phyloP scores from a whole-genome alignment of 352 stramenopile genomes.

The Pilasporangium apinafurcum region DNA sequence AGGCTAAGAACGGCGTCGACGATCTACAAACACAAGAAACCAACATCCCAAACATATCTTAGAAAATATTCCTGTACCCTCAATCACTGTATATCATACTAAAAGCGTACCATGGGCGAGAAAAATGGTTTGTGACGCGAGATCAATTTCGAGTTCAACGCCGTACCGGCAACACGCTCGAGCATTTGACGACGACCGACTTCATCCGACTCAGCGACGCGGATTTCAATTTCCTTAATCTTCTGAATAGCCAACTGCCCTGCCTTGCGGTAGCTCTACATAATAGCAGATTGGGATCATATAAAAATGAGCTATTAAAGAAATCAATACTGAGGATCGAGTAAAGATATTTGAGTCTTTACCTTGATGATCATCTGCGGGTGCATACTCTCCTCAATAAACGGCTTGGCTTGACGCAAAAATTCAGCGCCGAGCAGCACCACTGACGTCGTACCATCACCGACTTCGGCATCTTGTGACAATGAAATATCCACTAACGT shows the following conservation, averaged over 20 bases:
- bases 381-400: constrained; percentile 97
- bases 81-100: not conserved
- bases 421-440: constrained; percentile 97
- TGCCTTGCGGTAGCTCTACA: constrained; percentile 80
- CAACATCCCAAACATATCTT: not conserved
- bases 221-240: constrained; percentile 82
- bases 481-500: constrained; percentile 98
- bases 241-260: constrained; percentile 77
- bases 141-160: constrained; percentile 99
- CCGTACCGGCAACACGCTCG: constrained; percentile 91
- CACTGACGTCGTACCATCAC: constrained; percentile 96
- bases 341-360: not conserved
- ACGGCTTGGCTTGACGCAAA: constrained; percentile 95
- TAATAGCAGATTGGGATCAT: not conserved
- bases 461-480: constrained; percentile 86
- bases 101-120: constrained; percentile 88
- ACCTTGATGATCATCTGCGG: constrained; percentile 88
- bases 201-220: constrained; percentile 71
- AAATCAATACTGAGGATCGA: too few relatives aligned
- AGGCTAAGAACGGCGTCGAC: constrained; percentile 94
- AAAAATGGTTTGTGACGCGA: constrained; percentile 96
- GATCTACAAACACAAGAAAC: constrained; percentile 40
- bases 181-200: constrained; percentile 85
- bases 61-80: not conserved
- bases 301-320: too few relatives aligned